Conservation (phyloP, 2,329 filamentous ascomycete species). For the Ascochyta fabae region DNA sequence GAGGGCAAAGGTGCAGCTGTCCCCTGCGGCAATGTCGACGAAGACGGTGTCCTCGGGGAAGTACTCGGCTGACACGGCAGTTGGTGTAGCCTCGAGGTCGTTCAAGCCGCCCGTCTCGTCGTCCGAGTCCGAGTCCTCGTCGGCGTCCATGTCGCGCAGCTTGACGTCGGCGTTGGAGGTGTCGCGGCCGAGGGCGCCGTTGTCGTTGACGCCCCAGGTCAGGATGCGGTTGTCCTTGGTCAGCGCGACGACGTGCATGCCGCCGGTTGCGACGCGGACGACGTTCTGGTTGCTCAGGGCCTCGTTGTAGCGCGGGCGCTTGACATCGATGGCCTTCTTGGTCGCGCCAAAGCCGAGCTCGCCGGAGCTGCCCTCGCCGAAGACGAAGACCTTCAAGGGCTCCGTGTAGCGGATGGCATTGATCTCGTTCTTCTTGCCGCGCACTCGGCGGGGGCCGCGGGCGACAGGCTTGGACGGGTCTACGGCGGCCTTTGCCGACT, state of each 20-base stretch:
- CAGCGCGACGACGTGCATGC: slow-evolving; percentile 80
- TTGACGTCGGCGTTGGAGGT: slow-evolving; percentile 70
- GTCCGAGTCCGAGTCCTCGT: slow-evolving; percentile 52
- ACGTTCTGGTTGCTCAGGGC: slow-evolving; percentile 67
- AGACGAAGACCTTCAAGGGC: slow-evolving; percentile 76
- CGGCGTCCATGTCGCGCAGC: slow-evolving; percentile 58
- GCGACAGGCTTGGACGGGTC: slow-evolving; percentile 29
- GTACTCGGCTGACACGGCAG: slow-evolving; percentile 60
- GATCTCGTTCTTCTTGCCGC: slow-evolving; percentile 56
- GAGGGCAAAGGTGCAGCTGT: slow-evolving; percentile 77
- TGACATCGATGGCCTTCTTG: slow-evolving; percentile 72
- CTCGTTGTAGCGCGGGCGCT: slow-evolving; percentile 73
- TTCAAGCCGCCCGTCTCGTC: slow-evolving; percentile 71
- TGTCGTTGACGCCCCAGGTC: slow-evolving; percentile 88
- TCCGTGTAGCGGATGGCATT: slow-evolving; percentile 67
- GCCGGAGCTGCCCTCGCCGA: slow-evolving; percentile 79
- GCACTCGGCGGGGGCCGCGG: slow-evolving; percentile 41
- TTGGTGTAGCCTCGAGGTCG: slow-evolving; percentile 73
- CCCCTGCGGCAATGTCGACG: slow-evolving; percentile 72
- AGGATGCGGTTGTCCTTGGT: slow-evolving; percentile 82
- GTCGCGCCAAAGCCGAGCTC: slow-evolving; percentile 79
- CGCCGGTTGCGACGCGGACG: slow-evolving; percentile 77
- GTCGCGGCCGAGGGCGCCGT: slow-evolving; percentile 78
- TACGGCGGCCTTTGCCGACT: slow-evolving; percentile 22
- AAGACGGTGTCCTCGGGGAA: slow-evolving; percentile 69